These are phyloP conservation scores for Rhizopus microsporus DNA, from an alignment of 371 early-diverging fungal species.

Conservation along the genomic window DNA sequence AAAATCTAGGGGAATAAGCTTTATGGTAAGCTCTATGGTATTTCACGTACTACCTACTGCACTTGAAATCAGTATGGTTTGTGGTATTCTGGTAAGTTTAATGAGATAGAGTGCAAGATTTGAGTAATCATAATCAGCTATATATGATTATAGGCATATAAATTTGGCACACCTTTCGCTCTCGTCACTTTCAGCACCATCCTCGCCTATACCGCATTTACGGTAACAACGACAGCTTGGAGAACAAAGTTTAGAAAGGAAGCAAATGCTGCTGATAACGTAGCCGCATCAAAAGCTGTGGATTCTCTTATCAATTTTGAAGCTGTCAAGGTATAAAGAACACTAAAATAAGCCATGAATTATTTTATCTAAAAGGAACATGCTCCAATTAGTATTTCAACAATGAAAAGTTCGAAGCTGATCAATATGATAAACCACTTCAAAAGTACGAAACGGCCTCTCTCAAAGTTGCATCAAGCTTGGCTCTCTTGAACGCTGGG, in stretches of 20 bases:
- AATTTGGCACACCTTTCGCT: slow-evolving; percentile 85
- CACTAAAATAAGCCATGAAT: neutral
- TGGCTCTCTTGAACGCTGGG: slow-evolving; percentile 90
- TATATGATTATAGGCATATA: slow-evolving; percentile 55
- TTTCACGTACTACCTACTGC: slow-evolving; percentile 93
- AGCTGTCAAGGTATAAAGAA: slow-evolving; percentile 75
- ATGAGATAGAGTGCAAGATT: neutral
- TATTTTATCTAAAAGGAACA: neutral
- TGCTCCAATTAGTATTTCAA: slow-evolving; percentile 73
- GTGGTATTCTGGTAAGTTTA: slow-evolving; percentile 76
- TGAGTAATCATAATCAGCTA: neutral
- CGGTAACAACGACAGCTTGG: slow-evolving; percentile 84
- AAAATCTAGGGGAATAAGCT: slow-evolving; percentile 81
- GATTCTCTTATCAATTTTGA: slow-evolving; percentile 96
- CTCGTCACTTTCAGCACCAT: slow-evolving; percentile 85
- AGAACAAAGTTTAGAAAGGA: slow-evolving; percentile 84
- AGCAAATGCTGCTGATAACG: slow-evolving; percentile 94
- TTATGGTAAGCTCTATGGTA: slow-evolving; percentile 88
- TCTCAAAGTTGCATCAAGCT: slow-evolving; percentile 84
- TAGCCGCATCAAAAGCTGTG: slow-evolving; percentile 87
- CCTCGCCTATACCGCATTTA: slow-evolving; percentile 86
- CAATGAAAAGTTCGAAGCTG: slow-evolving; percentile 85
- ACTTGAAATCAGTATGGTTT: slow-evolving; percentile 94
- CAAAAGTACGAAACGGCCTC: slow-evolving; percentile 89
- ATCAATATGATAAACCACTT: slow-evolving; percentile 83